These are phyloP conservation scores for Penicillium sp. DNA, from an alignment of 2,329 filamentous ascomycete species.

Conservation along the genomic window DNA sequence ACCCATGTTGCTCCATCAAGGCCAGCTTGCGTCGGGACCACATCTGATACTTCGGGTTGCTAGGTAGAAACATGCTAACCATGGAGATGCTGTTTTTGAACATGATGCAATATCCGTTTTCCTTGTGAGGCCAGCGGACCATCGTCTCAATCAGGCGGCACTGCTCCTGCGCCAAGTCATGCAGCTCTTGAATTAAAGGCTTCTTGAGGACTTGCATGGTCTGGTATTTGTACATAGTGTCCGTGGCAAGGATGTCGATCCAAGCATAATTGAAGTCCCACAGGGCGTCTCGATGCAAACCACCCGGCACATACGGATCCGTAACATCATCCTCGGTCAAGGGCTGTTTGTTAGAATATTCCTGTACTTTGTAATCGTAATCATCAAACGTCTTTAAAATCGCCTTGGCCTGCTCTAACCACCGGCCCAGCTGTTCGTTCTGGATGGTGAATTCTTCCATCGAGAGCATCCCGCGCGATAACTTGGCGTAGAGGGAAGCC, in stretches of 20 bases:
- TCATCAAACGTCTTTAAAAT: constrained; percentile 63
- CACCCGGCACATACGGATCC: constrained; percentile 65
- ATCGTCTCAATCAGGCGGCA: constrained; percentile 79
- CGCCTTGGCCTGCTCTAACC: constrained; percentile 40
- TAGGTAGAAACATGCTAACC: constrained; percentile 73
- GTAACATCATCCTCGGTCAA: constrained; percentile 64
- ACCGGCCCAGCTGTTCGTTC: constrained; percentile 53
- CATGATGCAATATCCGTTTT: constrained; percentile 66
- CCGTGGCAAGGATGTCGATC: constrained; percentile 73
- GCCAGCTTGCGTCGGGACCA: constrained; percentile 81
- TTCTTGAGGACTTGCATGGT: constrained; percentile 56
- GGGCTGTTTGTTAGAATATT: constrained; percentile 56
- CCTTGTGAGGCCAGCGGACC: constrained; percentile 65
- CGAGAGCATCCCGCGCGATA: constrained; percentile 60
- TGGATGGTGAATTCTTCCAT: constrained; percentile 63
- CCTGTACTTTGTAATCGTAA: constrained; percentile 58
- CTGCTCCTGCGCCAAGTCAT: constrained; percentile 61
- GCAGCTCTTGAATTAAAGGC: constrained; percentile 53
- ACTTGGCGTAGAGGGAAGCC: constrained; percentile 69
- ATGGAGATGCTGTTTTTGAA: constrained; percentile 75
- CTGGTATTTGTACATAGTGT: constrained; percentile 77
- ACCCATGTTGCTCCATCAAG: constrained; percentile 74
- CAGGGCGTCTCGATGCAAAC: constrained; percentile 66
- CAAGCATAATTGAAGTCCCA: constrained; percentile 71
- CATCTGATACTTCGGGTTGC: constrained; percentile 65